These are phyloP conservation scores for Tylopilus balloui DNA, from an alignment of 768 basidiomycete species.

Conservation along the genomic window DNA sequence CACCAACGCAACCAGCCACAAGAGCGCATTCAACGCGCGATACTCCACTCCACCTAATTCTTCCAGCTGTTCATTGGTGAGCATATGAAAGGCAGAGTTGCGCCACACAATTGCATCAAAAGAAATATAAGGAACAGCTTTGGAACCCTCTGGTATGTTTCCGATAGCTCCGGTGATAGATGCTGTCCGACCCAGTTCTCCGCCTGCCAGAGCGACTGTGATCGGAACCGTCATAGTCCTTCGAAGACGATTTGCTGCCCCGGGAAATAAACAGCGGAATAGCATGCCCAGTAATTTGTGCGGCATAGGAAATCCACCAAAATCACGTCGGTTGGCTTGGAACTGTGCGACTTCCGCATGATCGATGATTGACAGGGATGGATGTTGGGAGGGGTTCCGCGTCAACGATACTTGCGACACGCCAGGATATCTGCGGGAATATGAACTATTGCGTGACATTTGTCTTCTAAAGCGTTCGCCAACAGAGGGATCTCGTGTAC, in stretches of 20 bases:
- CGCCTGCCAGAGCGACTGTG: conserved; percentile 50
- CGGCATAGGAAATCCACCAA: conserved; percentile 77
- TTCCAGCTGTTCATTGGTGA: conserved; percentile 81
- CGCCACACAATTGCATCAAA: conserved; percentile 84
- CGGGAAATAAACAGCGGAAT: conserved; percentile 59
- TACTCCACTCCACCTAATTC: conserved; percentile 95
- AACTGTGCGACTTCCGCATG: conserved; percentile 10
- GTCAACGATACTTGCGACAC: conserved; percentile 14
- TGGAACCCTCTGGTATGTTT: conserved; percentile 38
- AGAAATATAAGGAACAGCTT: conserved; percentile 71
- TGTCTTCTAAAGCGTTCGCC: conserved; percentile 9
- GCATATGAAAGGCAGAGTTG: conserved; percentile 65
- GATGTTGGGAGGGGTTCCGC: conserved; percentile 14
- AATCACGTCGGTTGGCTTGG: conserved; percentile 40
- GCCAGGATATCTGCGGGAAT: conserved; percentile 15
- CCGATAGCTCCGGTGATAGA: conserved; percentile 12
- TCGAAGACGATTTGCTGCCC: conserved; percentile 50
- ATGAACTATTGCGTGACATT: conserved; percentile 4
- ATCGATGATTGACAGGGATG: conserved; percentile 12
- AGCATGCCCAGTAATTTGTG: conserved; percentile 47
- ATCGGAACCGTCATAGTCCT: conserved; percentile 74
- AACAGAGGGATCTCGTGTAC: neutral
- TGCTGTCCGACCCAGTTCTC: conserved; percentile 26
- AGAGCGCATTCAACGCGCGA: conserved; percentile 70
- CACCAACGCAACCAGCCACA: conserved; percentile 78